These are phyloP conservation scores for Phytophthora fragariaefolia DNA, from an alignment of 352 stramenopile genomes.

Conservation along the genomic window DNA sequence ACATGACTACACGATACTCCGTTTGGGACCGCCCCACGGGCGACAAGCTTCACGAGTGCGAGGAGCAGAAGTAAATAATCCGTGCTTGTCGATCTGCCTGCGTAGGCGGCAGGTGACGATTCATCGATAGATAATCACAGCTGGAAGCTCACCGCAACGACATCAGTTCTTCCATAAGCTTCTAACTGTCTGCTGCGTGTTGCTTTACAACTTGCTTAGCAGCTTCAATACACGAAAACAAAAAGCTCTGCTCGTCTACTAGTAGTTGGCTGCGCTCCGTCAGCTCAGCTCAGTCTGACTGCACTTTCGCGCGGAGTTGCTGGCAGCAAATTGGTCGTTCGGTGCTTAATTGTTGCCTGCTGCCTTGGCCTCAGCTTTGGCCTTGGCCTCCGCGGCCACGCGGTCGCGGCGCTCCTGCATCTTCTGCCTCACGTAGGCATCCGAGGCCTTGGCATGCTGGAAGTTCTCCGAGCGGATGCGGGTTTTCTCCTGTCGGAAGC, in stretches of 20 bases:
- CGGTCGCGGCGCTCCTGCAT: slow-evolving; percentile 75
- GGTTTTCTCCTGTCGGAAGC: slow-evolving; percentile 79
- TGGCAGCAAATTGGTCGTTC: slow-evolving; percentile 2
- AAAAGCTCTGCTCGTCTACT: slow-evolving; percentile 13
- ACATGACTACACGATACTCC: slow-evolving; percentile 82
- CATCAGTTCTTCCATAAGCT: slow-evolving; percentile 1
- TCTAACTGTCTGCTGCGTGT: slow-evolving; percentile 17
- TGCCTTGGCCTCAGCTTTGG: slow-evolving; percentile 16
- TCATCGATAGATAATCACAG: slow-evolving; percentile 27
- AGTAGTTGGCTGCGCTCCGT: neutral
- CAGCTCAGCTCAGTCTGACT: no score
- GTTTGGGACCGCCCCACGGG: slow-evolving; percentile 77
- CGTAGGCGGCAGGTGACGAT: slow-evolving; percentile 1
- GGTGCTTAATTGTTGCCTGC: slow-evolving; percentile 17
- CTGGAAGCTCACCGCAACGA: slow-evolving; percentile 7
- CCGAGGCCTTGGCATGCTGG: slow-evolving; percentile 63
- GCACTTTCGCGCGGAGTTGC: slow-evolving; percentile 10
- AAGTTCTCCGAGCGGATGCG: slow-evolving; percentile 71
- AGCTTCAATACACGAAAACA: slow-evolving; percentile 26
- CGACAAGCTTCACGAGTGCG: slow-evolving; percentile 62
- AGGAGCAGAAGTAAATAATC: slow-evolving; percentile 42
- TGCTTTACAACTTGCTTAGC: slow-evolving; percentile 25
- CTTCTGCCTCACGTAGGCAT: slow-evolving; percentile 79
- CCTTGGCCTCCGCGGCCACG: slow-evolving; percentile 33
- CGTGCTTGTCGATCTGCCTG: slow-evolving; percentile 1